Evolutionary conservation across 495 filamentous ascomycete species (phyloP).

Genomic region (Barbatosphaeria neglecta): DNA sequence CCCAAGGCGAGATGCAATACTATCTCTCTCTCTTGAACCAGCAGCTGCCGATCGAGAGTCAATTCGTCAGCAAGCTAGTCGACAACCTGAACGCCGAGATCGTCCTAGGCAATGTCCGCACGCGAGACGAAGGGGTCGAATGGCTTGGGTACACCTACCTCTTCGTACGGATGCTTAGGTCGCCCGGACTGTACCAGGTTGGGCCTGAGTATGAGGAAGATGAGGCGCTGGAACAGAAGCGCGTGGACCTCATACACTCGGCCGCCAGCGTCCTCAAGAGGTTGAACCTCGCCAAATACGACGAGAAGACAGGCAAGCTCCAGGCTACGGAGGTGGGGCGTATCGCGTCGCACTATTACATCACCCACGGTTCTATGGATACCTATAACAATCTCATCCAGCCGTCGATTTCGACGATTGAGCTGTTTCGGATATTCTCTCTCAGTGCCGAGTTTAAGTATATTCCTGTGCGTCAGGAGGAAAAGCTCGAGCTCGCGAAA

Average conservation of each 20-base stretch:
- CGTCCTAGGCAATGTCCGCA: slow-evolving; percentile 90
- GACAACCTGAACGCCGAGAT: slow-evolving; percentile 98
- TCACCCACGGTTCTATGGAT: slow-evolving; percentile 88
- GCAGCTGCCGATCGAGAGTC: slow-evolving; percentile 94
- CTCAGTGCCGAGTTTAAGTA: slow-evolving; percentile 98
- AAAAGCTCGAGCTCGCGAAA: slow-evolving; percentile 92
- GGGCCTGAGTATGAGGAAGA: slow-evolving; percentile 93
- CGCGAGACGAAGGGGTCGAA: slow-evolving; percentile 86
- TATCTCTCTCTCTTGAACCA: slow-evolving; percentile 94
- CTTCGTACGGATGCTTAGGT: slow-evolving; percentile 94
- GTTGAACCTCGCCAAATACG: slow-evolving; percentile 84
- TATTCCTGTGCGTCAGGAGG: slow-evolving; percentile 93
- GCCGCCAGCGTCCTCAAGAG: slow-evolving; percentile 81
- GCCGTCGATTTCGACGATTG: slow-evolving; percentile 79
- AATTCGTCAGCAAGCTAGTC: slow-evolving; percentile 82
- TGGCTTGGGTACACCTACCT: slow-evolving; percentile 99
- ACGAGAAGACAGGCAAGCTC: slow-evolving; percentile 81
- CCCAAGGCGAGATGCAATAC: slow-evolving; percentile 87
- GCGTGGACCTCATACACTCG: slow-evolving; percentile 92
- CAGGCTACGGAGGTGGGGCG: slow-evolving; percentile 89
- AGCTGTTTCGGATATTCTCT: slow-evolving; percentile 95
- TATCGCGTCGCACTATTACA: slow-evolving; percentile 97
- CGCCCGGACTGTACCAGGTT: slow-evolving; percentile 90
- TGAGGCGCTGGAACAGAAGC: slow-evolving; percentile 82
- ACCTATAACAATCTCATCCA: slow-evolving; percentile 94